Evolutionary conservation across 495 filamentous ascomycete genomes (phyloP), one percentile per base, ranked within the genome.

Genomic region (Beverwykella pulmonaria): DNA sequence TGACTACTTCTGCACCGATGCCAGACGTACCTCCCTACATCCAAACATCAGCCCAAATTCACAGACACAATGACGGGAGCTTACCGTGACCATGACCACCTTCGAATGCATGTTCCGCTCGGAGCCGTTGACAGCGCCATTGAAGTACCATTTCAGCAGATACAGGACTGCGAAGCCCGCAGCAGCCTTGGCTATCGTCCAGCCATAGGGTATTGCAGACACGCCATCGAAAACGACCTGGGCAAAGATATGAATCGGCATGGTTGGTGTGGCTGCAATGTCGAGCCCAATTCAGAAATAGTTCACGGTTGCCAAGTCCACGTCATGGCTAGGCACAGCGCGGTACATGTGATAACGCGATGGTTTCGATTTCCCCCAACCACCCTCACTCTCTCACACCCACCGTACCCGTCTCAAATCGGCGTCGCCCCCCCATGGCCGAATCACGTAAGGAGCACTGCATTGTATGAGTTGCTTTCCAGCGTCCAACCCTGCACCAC

Each of bases 81-180:
- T 20, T 83, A 90, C 89, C 15, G 94, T 99, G 10, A 99, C 86
- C 84, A 99, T 88, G 25, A 96, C 82, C 10, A 98, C 91, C 70
- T 93, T 92, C 15, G 90, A 90, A 73, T 96, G 91, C 91, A 98
- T 92, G 68, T 90, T 79, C 55, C 92, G 84, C 76, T 97, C 94
- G 53, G 91, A 87, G 41, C 75, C 74, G 75, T 92, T 96, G 72
- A 75, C 78, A 10, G 89, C 86, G 67, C 94, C 94, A 48, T 84
- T 83, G 73, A 88, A 90, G 79, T 88, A 96, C 74, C 81, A 80
- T 79, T 97, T 98, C 32, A 95, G 72, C 36, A 90, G 72, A 34
- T 79, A 83, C 41, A 97, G 46, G 23, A 88, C 62, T 34, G 81
- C 74, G 6, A 91, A 60, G 74, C 84, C 86, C 68, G 86, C 83